A percentile compares a stretch with the other conserved stretches of the same genome.
Evolutionary conservation across 306 rosid species (phyloP).

Genomic region (Fragaria vesca): DNA sequence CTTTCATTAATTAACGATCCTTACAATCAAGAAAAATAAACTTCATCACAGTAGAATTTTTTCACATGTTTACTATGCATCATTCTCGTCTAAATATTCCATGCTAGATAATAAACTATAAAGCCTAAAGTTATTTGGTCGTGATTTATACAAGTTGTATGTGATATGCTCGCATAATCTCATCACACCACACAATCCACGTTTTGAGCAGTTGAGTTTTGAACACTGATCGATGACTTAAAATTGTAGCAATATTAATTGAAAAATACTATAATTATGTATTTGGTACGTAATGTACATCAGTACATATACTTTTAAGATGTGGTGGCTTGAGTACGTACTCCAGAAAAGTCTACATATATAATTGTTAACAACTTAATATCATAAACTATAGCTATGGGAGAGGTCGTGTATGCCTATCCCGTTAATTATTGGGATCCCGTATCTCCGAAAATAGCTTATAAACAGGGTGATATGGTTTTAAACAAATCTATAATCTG

Average conservation of each 20-base stretch:
- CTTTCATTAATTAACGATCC: no score
- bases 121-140: background rate
- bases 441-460: slow-evolving; percentile 1
- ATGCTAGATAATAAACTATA: background rate
- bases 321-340: background rate
- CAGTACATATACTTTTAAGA: background rate
- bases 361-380: background rate
- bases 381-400: background rate
- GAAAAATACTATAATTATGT: no score
- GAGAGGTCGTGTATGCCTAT: background rate
- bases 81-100: background rate
- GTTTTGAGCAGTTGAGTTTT: background rate
- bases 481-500: slow-evolving; percentile 3
- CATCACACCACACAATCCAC: background rate
- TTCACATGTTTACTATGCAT: background rate
- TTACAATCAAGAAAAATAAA: no score
- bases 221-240: background rate
- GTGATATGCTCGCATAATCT: background rate
- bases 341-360: background rate
- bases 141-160: background rate
- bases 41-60: no score
- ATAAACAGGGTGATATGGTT: slow-evolving; percentile 14
- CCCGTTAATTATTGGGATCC: background rate
- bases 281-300: background rate
- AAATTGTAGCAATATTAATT: background rate